Conservation (phyloP, 139 green algal species). For the Coelastrella sp. region DNA sequence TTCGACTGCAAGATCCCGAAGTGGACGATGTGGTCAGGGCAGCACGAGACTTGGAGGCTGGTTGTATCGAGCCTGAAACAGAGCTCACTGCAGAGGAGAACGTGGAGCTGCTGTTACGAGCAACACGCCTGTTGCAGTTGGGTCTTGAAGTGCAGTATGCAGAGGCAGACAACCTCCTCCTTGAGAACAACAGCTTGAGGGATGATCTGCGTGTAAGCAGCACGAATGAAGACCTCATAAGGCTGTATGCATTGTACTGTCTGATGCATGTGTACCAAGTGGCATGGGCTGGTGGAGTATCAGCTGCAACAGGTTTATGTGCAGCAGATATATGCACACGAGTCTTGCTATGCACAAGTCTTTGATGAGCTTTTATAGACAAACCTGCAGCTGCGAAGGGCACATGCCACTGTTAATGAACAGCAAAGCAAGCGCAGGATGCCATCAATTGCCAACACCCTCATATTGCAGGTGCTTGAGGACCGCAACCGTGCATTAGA, state of each 20-base stretch:
- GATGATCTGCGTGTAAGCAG: constrained; percentile 22
- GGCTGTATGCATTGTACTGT: no score
- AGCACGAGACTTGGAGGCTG: constrained; percentile 39
- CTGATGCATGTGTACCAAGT: no score
- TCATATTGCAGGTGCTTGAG: constrained; percentile 35
- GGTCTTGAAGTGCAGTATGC: constrained; percentile 45
- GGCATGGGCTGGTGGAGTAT: no score
- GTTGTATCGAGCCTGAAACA: constrained; percentile 12
- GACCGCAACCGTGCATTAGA: constrained; percentile 26
- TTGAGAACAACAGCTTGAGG: constrained; percentile 37
- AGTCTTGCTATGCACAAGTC: no score
- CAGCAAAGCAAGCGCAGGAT: neutral
- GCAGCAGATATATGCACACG: no score
- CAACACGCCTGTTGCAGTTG: constrained; percentile 41
- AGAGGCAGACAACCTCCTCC: constrained; percentile 30
- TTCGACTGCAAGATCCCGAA: constrained; percentile 46
- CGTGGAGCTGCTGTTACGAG: constrained; percentile 44
- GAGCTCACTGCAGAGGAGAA: constrained; percentile 40
- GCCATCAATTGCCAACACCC: neutral
- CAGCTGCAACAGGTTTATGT: no score
- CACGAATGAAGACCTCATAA: neutral
- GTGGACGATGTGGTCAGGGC: constrained; percentile 45
- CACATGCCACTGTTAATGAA: no score
- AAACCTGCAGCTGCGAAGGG: no score
- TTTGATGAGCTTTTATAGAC: no score